These are phyloP conservation scores for Naganishia cerealis DNA, from an alignment of 1,284 basidiomycete species.

Conservation along the genomic window DNA sequence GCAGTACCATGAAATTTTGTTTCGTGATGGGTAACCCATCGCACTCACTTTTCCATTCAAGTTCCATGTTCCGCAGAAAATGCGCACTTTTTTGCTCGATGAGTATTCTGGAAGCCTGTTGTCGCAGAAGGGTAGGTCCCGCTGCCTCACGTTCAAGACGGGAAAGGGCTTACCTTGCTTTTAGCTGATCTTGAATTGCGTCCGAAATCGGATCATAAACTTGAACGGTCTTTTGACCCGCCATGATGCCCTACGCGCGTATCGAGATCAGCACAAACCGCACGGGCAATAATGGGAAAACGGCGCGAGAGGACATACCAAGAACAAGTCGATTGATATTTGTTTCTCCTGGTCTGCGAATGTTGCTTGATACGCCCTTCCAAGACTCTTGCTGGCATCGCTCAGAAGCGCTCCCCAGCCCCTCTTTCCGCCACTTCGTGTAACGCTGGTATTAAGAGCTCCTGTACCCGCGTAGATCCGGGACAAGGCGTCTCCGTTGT, in stretches of 20 bases:
- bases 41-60: constrained; percentile 78
- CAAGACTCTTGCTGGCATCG: constrained; percentile 93
- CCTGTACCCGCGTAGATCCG: constrained; percentile 95
- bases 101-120: constrained; percentile 81
- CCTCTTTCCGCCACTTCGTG: constrained; percentile 80
- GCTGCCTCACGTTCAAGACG: background rate
- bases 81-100: constrained; percentile 65
- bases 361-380: constrained; percentile 58
- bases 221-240: constrained; percentile 78
- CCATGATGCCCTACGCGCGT: constrained; percentile 75
- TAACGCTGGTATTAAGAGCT: constrained; percentile 91
- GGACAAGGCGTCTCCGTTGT: constrained; percentile 86
- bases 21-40: background rate
- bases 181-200: constrained; percentile 69
- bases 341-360: constrained; percentile 97
- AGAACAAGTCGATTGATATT: constrained; percentile 87
- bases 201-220: constrained; percentile 95
- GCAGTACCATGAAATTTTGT: background rate
- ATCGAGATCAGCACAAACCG: background rate
- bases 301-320: constrained; percentile 60
- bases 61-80: constrained; percentile 94
- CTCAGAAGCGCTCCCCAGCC: constrained; percentile 87
- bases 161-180: constrained; percentile 60
- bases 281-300: background rate
- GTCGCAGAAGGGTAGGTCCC: constrained; percentile 10